Conservation (phyloP, 2,329 filamentous ascomycete genomes). For the Teratosphaeria destructans region DNA sequence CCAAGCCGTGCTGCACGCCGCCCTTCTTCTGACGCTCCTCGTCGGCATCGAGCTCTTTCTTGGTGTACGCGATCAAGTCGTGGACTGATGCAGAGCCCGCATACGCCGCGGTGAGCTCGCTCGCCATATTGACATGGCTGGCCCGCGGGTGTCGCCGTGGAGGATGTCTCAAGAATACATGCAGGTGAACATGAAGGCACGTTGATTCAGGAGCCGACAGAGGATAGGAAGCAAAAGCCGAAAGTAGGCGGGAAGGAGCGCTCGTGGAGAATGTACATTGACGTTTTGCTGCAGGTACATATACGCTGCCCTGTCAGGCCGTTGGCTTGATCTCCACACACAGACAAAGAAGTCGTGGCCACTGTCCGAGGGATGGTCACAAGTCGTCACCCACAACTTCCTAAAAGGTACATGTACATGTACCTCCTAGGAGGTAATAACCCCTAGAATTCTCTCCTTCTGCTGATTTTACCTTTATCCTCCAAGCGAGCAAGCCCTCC, state of each 20-base stretch:
- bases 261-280: neutral
- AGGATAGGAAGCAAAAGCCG: neutral
- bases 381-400: neutral
- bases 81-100: conserved; percentile 12
- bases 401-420: too few species aligned
- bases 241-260: neutral
- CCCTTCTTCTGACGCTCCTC: conserved; percentile 23
- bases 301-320: neutral
- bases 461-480: neutral
- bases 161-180: neutral
- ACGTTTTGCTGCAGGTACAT: neutral
- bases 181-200: neutral
- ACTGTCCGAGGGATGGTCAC: neutral
- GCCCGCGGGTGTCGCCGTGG: neutral
- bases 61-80: conserved; percentile 20
- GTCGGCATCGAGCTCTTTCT: conserved; percentile 23
- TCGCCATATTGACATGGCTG: conserved; percentile 21
- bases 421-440: too few species aligned
- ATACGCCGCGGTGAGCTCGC: conserved; percentile 8
- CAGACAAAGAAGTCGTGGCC: neutral
- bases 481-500: neutral
- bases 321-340: neutral
- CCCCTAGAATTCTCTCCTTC: neutral
- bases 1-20: conserved; percentile 10
- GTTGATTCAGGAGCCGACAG: neutral